Percentiles rank a stretch among this genome's conserved stretches.
Conservation (phyloP, 2,329 filamentous ascomycete genomes). For the Sordariomycetes sp. region DNA sequence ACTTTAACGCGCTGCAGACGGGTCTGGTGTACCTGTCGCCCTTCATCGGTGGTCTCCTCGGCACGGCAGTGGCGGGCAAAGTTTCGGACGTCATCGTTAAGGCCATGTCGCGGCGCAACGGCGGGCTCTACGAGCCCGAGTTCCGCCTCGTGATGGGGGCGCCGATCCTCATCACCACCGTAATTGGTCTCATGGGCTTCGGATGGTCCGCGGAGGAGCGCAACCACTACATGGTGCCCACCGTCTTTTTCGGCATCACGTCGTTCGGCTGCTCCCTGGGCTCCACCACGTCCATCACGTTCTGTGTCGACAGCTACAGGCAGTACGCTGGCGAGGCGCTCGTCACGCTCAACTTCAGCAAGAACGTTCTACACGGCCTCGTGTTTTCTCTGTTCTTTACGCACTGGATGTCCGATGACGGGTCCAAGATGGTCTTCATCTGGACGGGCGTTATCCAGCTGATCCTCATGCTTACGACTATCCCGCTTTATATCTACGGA, state of each 20-base stretch:
- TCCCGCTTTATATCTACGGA: conserved; percentile 90
- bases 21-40: conserved; percentile 84
- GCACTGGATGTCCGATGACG: conserved; percentile 64
- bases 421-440: conserved; percentile 66
- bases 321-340: conserved; percentile 90
- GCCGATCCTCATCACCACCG: conserved; percentile 66
- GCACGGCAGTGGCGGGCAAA: conserved; percentile 83
- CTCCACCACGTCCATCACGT: conserved; percentile 84
- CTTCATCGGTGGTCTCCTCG: conserved; percentile 76
- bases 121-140: conserved; percentile 91
- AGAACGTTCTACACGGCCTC: conserved; percentile 86
- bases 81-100: conserved; percentile 77
- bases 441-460: conserved; percentile 80
- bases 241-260: conserved; percentile 81
- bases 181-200: conserved; percentile 83
- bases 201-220: conserved; percentile 75
- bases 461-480: conserved; percentile 55
- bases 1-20: conserved; percentile 68
- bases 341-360: conserved; percentile 87
- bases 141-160: conserved; percentile 81
- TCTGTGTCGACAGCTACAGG: conserved; percentile 84
- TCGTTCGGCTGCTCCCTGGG: conserved; percentile 87
- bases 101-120: conserved; percentile 70
- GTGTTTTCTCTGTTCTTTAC: conserved; percentile 84
- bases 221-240: conserved; percentile 82